Conservation (phyloP, 2,329 filamentous ascomycete genomes). For the Ophiosphaerella korrae region DNA sequence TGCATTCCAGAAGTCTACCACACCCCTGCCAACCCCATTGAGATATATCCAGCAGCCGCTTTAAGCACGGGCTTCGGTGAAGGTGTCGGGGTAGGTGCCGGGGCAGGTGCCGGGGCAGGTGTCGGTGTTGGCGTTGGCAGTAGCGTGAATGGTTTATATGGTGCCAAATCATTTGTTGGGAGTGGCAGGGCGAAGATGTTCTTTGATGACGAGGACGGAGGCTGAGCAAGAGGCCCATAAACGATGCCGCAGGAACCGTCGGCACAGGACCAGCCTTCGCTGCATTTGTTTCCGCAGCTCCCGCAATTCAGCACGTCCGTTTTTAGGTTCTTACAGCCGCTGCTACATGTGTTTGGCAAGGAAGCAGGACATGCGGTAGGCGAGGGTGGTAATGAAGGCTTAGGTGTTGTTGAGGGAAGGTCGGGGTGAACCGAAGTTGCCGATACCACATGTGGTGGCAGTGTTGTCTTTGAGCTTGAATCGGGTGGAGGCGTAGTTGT, state of each 20-base stretch:
- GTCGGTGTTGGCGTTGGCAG: too few relatives aligned
- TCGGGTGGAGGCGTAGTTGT: not conserved
- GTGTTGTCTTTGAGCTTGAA: not conserved
- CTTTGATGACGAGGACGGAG: not conserved
- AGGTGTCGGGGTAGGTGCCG: not conserved
- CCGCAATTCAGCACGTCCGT: slow-evolving; percentile 1
- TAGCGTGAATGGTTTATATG: too few relatives aligned
- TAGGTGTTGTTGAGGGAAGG: not conserved
- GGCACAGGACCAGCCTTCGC: not conserved
- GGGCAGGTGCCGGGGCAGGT: not conserved
- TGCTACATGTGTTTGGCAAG: not conserved
- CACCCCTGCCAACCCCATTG: not conserved
- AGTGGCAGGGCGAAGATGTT: not conserved
- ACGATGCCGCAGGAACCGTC: not conserved
- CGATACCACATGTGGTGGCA: not conserved
- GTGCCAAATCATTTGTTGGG: too few relatives aligned
- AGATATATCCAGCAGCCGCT: not conserved
- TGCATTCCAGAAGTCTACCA: not conserved
- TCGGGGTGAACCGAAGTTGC: not conserved
- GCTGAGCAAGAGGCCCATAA: not conserved
- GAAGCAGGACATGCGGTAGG: not conserved
- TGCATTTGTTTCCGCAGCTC: not conserved
- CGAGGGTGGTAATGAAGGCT: not conserved
- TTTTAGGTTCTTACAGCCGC: not conserved
- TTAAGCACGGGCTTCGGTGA: not conserved